A percentile compares a stretch with the other conserved stretches of the same genome.
Evolutionary conservation across 1,284 basidiomycete species (phyloP).

Genomic region (Ganoderma lingzhi): DNA sequence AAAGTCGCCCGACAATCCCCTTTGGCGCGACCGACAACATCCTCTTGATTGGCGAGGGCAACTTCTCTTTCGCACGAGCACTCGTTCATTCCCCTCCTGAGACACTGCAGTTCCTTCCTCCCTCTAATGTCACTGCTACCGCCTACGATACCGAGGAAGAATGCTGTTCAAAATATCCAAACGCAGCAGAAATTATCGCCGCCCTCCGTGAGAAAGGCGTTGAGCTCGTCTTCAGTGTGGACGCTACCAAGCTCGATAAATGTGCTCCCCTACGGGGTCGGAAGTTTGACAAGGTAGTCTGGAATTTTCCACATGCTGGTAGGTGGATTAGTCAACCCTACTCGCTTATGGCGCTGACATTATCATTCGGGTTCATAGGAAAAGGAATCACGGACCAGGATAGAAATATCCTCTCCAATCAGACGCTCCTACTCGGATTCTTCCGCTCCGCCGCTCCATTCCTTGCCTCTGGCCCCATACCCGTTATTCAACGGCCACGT

Average conservation of each 20-base stretch:
- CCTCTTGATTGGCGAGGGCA: conserved; percentile 93
- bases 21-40: conserved; percentile 82
- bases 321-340: conserved; percentile 35
- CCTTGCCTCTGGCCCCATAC: conserved; percentile 67
- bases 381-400: conserved; percentile 95
- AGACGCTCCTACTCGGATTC: conserved; percentile 88
- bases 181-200: conserved; percentile 70
- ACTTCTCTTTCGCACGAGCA: conserved; percentile 92
- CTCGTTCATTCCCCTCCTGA: conserved; percentile 66
- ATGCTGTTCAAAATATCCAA: conserved; percentile 88
- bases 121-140: conserved; percentile 84
- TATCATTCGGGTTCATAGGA: conserved; percentile 54
- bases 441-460: conserved; percentile 77
- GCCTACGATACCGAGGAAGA: conserved; percentile 85
- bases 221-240: conserved; percentile 84
- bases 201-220: conserved; percentile 68
- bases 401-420: conserved; percentile 93
- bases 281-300: conserved; percentile 85
- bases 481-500: conserved; percentile 48
- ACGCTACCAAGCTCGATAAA: conserved; percentile 83
- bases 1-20: conserved; percentile 63
- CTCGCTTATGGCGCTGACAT: conserved; percentile 9
- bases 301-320: conserved; percentile 98
- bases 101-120: conserved; percentile 61
- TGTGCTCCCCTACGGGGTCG: conserved; percentile 59